Conservation (phyloP, 108 stramenopile species). For the Discostella pseudostelligera region DNA sequence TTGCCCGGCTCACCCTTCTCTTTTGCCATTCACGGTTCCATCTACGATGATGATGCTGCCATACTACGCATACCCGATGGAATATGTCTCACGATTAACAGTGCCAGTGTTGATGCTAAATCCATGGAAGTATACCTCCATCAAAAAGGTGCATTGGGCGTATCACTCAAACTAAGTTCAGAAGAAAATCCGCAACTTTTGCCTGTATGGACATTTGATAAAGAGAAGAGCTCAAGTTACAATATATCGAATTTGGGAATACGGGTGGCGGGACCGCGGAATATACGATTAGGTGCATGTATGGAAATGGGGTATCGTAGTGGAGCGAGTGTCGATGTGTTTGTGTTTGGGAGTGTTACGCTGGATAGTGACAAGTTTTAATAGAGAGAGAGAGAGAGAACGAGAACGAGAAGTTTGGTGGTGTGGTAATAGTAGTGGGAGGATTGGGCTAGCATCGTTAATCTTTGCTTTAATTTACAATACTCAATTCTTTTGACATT, state of each 20-base stretch:
- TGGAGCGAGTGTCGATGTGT: constrained; percentile 36
- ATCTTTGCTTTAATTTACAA: too few species aligned
- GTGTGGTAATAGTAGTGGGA: not conserved
- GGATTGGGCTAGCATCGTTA: too few species aligned
- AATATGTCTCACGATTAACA: constrained; percentile 23
- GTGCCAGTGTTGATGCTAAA: constrained; percentile 33
- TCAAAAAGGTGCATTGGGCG: constrained; percentile 42
- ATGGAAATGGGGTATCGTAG: constrained; percentile 48
- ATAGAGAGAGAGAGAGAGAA: not conserved
- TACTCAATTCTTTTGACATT: too few species aligned
- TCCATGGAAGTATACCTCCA: constrained; percentile 21
- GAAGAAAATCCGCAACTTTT: constrained; percentile 45
- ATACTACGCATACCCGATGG: constrained; percentile 42
- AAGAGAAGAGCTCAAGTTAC: constrained; percentile 22
- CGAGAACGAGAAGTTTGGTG: not conserved
- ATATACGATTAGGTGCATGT: constrained; percentile 28
- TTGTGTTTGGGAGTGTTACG: constrained; percentile 39
- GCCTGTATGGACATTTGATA: constrained; percentile 46
- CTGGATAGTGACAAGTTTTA: constrained; percentile 40
- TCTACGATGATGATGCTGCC: constrained; percentile 31
- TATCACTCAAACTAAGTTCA: constrained; percentile 22
- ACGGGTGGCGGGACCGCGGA: constrained; percentile 32
- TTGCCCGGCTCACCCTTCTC: constrained; percentile 44
- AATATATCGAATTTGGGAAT: constrained; percentile 32
- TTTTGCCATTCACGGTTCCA: constrained; percentile 30